A percentile compares a stretch with the other conserved stretches of the same genome.
Conservation (phyloP, 495 filamentous ascomycete species). For the Filosporella fistucella region DNA sequence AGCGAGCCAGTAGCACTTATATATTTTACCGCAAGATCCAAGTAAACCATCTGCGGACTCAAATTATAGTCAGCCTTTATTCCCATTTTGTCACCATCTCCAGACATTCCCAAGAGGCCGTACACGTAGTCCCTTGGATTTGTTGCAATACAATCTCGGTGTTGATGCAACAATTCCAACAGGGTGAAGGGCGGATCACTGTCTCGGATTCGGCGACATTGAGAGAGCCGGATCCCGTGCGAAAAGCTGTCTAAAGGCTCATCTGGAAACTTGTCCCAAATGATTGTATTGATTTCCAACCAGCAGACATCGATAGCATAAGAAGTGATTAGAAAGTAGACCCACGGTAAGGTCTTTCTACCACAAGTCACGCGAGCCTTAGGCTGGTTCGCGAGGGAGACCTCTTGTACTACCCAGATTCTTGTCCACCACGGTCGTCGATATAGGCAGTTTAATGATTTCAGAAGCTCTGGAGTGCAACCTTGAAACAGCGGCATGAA, state of each 20-base stretch:
- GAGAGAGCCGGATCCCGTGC: neutral
- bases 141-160: neutral
- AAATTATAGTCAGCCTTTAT: neutral
- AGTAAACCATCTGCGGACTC: neutral
- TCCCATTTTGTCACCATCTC: neutral
- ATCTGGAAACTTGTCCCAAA: neutral
- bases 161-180: neutral
- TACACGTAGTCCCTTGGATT: neutral
- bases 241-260: neutral
- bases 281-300: neutral
- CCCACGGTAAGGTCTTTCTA: neutral
- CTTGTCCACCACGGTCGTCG: constrained; percentile 1
- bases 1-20: constrained; percentile 3
- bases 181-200: neutral
- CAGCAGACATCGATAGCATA: neutral
- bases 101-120: neutral
- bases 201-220: neutral
- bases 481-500: neutral
- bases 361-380: neutral
- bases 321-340: neutral
- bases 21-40: neutral
- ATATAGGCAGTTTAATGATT: neutral
- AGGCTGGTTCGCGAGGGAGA: neutral
- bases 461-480: neutral
- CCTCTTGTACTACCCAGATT: neutral